A percentile compares a stretch with the other conserved stretches of the same genome.
Evolutionary conservation across 768 basidiomycete species (phyloP).

Genomic region (Nevesoporus exiguus): DNA sequence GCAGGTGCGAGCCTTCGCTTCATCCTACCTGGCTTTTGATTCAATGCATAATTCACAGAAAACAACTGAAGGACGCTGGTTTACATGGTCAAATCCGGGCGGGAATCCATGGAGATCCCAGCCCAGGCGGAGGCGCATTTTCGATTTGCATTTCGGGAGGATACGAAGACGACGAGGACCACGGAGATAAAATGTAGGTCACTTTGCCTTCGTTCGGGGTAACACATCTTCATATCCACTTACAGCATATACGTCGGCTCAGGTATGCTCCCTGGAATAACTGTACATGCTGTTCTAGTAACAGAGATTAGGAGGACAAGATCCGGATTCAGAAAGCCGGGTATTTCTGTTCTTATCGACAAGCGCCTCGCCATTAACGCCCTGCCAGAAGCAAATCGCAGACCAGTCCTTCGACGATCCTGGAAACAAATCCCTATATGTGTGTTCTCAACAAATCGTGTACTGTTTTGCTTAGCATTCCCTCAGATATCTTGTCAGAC

Average conservation of each 20-base stretch:
- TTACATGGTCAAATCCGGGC: constrained; percentile 33
- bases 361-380: neutral
- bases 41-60: constrained; percentile 11
- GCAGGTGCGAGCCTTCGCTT: neutral
- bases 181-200: constrained; percentile 37
- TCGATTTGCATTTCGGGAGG: constrained; percentile 43
- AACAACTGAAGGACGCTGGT: constrained; percentile 19
- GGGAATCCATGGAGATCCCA: constrained; percentile 37
- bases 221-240: neutral
- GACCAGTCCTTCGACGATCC: constrained; percentile 22
- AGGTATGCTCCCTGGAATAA: constrained; percentile 14
- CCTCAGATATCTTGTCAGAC: constrained; percentile 29
- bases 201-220: neutral
- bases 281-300: neutral
- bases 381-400: constrained; percentile 18
- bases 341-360: constrained; percentile 7
- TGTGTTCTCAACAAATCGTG: neutral
- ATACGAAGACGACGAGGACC: constrained; percentile 40
- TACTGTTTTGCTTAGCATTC: neutral
- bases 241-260: constrained; percentile 35
- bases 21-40: neutral
- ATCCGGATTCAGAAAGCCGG: neutral
- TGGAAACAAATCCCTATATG: constrained; percentile 19
- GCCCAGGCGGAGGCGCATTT: constrained; percentile 30
- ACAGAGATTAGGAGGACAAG: constrained; percentile 22